phyloP scores from a whole-genome alignment of 495 filamentous ascomycete species.

The Neurospora sp. region DNA sequence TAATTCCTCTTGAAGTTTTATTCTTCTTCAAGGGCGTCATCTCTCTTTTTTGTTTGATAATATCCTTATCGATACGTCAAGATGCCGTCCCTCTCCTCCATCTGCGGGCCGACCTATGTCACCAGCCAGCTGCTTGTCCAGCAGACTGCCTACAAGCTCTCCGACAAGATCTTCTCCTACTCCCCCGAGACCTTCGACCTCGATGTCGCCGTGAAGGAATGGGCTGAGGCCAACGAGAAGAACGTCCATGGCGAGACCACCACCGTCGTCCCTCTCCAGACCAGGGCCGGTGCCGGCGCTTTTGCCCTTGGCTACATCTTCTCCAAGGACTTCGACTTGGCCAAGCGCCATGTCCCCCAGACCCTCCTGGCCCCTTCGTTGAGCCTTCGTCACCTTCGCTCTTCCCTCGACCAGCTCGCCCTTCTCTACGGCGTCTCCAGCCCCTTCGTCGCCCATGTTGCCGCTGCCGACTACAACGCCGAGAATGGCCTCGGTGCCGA shows the following conservation, averaged over 20 bases:
- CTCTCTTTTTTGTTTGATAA: not conserved
- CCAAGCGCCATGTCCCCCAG: conserved; percentile 86
- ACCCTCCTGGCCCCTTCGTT: conserved; percentile 76
- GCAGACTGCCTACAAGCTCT: conserved; percentile 87
- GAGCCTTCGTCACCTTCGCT: conserved; percentile 66
- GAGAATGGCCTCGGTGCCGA: conserved; percentile 67
- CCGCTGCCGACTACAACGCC: conserved; percentile 81
- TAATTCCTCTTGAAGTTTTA: conserved; percentile 9
- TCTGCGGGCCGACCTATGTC: conserved; percentile 81
- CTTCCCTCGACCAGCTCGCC: conserved; percentile 81
- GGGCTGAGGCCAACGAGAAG: conserved; percentile 52
- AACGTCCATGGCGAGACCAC: conserved; percentile 79
- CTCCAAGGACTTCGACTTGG: conserved; percentile 84
- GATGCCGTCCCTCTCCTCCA: conserved; percentile 42
- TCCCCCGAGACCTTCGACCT: conserved; percentile 88
- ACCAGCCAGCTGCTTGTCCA: conserved; percentile 88
- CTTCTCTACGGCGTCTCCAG: conserved; percentile 81
- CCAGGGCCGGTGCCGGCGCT: conserved; percentile 77
- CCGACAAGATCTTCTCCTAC: conserved; percentile 94
- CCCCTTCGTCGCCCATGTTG: conserved; percentile 85
- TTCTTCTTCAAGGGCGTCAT: conserved; percentile 4
- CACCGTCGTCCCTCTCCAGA: conserved; percentile 69
- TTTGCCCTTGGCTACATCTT: conserved; percentile 96
- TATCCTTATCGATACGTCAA: conserved; percentile 16
- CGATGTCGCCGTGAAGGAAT: conserved; percentile 67